Base-by-base conservation (phyloP, 768 basidiomycete species). In the Tulasnella sp. region DNA sequence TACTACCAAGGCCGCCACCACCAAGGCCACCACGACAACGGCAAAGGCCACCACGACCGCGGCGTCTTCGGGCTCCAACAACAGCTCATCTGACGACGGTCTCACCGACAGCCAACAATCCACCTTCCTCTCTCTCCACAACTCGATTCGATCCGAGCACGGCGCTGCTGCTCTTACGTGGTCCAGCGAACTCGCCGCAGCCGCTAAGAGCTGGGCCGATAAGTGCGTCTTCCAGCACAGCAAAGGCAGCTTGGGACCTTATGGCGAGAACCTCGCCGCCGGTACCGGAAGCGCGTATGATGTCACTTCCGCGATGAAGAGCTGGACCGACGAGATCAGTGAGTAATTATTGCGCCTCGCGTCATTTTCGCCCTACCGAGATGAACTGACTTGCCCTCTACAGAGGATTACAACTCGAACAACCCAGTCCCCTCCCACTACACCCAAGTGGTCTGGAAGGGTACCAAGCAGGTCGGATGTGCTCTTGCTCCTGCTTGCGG, bases 361-460 rank as follows among this genome's bases (percentile, higher is more conserved):
- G 46, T 79, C 55, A 39, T 61, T 18, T 44, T 70, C 20, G n/a
- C n/a, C 57, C 57, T 61, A 48, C 57, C 57, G 23, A 29, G 3
- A n/a, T 61, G 5, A 23, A 23, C 57, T 61, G 57, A 61, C 57
- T 61, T 11, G 18, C 23, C 3, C 1, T 26, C 73, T 71, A n/a
- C 80, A 91, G 90, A 86, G 1, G 80, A 88, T 51, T 92, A 91
- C 82, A 80, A 90, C 80, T 84, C 90, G 46, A 86, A 81, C 81
- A 89, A 88, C 83, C 91, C 92, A 1, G 80, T 83, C 55, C 81
- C 87, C 23, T 91, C 90, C 71, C 92, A 93, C 82, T 93, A 90
- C 81, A 93, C 92, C 11, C 91, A 92, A 82, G 88, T 92, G 6
- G 91, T 93, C 10, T 93, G 92, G 92, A 92, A 93, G 83, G 85